Evolutionary conservation across 1,139 yeast genomes (phyloP), one percentile per base, ranked within the genome.

Genomic region (Saccharomyces pastorianus): DNA sequence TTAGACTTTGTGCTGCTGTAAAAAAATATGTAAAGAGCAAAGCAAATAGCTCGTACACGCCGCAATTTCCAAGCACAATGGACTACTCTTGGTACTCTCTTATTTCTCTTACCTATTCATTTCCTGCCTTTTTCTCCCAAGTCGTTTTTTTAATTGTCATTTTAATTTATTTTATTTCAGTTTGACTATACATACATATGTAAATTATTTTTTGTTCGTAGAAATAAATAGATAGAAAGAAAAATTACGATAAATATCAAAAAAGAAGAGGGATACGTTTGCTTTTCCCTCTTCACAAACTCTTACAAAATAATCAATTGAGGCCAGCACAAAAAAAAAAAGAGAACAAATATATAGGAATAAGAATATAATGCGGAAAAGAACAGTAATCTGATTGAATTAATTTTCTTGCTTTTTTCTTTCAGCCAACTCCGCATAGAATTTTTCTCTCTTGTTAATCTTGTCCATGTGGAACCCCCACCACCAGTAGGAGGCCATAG

Each of bases 361-460:
- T 41, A 23, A 17, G 46, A 42, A 48, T 27, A 51, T 31, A 51
- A 20, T 28, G 23, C 23, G 41, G 9, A 17, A 29, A n/a, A 47
- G 42, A 26, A 27, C 41, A 26, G 14, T 26, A 38, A 11, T 38
- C 25, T 4, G 23, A 11, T 28, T 42, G 27, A n/a, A 46, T 52
- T 53, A 58, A 55, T 57, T 58, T 51, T 65, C 67, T 60, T 66
- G 84, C 76, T 85, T 81, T 78, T 86, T 85, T 66, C 84, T 82
- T 71, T 83, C 83, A 57, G 85, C 82, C 68, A 85, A 74, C 65
- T 82, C 78, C 61, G 88, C 85, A 74, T 91, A 91, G 82, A 82
- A 89, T 58, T 83, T 84, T 72, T 91, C 97, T 80, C 96, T 88
- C 70, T 76, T 79, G 63, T 78, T 79, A 59, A 88, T 85, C 62